Evolutionary conservation across 2,329 filamentous ascomycete genomes (phyloP), one percentile per base, ranked within the genome.

Genomic region (Aspergillus caelatus): DNA sequence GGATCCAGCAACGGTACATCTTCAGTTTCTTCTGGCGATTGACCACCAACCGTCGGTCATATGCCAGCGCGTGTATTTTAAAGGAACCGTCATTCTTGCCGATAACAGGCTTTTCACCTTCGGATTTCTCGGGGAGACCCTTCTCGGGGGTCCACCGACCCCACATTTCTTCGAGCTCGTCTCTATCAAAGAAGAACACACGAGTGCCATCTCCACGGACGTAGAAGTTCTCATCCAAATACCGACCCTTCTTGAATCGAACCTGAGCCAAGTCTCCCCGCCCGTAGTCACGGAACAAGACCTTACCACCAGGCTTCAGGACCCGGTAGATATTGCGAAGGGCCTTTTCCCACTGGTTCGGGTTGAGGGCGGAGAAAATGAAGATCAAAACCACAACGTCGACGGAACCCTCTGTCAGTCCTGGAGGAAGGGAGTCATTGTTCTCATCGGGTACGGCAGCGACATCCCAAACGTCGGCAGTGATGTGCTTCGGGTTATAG

Each of bases 161-260:
- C 94, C 94, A 98, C 64, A 98, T 94, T 50, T 85, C 78, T 59
- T 86, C 84, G 60, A 99, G 82, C 80, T 99, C 90, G 39, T 94
- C 89, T 77, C 89, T 85, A 62, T 97, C 94, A 74, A 99, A 99
- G 79, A 99, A 99, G 79, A 98, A 99, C 0, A 99, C 95, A 8
- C 95, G 86, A 4, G 95, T 99, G 1, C 95, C 95, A 77, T 99
- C 95, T 1, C 95, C 95, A 39, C 95, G 85, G 52, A 97, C 91
- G 77, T 99, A 99, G 73, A 99, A 99, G 75, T 98, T 99, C 79
- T 98, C 95, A 61, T 93, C 92, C 74, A 99, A 85, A 74, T 94
- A 98, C 46, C 95, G 86, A 14, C 93, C 93, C 81, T 97, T 97
- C 81, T 95, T 96, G 82, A 99, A 98, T 63, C 95, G 87, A 65